Percentiles rank a stretch among this genome's conserved stretches.
phyloP scores from a whole-genome alignment of 768 basidiomycete species.

The Leccinum olivaceopallidum region DNA sequence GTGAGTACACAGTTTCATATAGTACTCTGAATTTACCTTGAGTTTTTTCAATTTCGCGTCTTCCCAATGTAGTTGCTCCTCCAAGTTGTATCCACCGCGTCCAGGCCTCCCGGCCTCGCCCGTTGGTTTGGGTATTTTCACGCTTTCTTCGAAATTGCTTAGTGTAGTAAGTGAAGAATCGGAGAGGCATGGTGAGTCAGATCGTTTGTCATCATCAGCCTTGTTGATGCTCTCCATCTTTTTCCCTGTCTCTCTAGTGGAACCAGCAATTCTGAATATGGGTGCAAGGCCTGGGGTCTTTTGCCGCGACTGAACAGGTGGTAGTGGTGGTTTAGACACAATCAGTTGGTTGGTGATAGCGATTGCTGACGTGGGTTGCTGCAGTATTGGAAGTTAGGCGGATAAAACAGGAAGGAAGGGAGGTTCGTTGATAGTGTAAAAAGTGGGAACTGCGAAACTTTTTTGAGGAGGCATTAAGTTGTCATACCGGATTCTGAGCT shows the following conservation, averaged over 20 bases:
- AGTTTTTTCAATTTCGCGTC: not conserved
- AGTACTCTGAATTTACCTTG: not conserved
- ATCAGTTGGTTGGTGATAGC: not conserved
- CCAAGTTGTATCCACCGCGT: not conserved
- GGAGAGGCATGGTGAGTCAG: not conserved
- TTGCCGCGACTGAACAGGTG: not conserved
- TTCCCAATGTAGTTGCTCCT: not conserved
- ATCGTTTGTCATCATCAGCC: too few species aligned
- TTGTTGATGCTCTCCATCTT: too few species aligned
- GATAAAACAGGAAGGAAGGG: not conserved
- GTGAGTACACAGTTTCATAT: not conserved
- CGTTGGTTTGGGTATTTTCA: not conserved
- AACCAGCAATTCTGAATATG: not conserved
- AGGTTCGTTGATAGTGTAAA: not conserved
- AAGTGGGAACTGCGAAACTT: not conserved
- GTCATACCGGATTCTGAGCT: too few species aligned
- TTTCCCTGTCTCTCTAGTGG: too few species aligned
- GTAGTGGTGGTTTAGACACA: not conserved
- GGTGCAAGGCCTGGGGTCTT: not conserved
- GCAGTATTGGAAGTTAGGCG: not conserved
- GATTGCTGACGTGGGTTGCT: not conserved
- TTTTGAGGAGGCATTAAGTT: not conserved
- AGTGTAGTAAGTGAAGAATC: not conserved
- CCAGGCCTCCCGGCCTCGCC: not conserved
- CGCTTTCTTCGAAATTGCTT: not conserved